phyloP scores from a whole-genome alignment of 192 early-diverging fungal species.

The Backusella parvicylindrica region DNA sequence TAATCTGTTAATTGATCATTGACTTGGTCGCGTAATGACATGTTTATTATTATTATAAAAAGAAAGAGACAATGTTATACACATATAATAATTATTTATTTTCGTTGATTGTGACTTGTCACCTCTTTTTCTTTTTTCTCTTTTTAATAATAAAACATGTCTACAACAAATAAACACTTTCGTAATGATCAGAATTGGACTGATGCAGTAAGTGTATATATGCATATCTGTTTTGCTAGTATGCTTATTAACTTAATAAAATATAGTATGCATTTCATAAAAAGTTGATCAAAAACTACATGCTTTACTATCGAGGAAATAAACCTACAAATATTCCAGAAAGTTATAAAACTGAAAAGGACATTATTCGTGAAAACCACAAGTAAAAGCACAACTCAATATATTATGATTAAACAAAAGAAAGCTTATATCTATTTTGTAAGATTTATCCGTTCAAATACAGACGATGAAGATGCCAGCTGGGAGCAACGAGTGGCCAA shows the following conservation, averaged over 20 bases:
- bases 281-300: constrained; percentile 56
- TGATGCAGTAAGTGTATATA: constrained; percentile 37
- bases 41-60: neutral
- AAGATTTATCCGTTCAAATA: constrained; percentile 55
- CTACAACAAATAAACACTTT: constrained; percentile 31
- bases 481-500: constrained; percentile 81
- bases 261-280: constrained; percentile 54
- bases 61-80: neutral
- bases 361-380: constrained; percentile 72
- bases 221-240: neutral
- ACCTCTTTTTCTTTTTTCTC: neutral
- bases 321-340: neutral
- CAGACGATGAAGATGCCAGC: constrained; percentile 37
- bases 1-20: constrained; percentile 32
- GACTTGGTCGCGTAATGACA: constrained; percentile 34
- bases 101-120: neutral
- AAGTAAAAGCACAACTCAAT: constrained; percentile 37
- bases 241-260: neutral
- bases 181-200: constrained; percentile 40
- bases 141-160: neutral
- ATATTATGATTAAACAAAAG: neutral
- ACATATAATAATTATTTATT: neutral
- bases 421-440: neutral
- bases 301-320: constrained; percentile 30
- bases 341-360: constrained; percentile 51